Evolutionary conservation across 75 land plant species (phyloP).

Genomic region (Chamaecyparis obtusa): DNA sequence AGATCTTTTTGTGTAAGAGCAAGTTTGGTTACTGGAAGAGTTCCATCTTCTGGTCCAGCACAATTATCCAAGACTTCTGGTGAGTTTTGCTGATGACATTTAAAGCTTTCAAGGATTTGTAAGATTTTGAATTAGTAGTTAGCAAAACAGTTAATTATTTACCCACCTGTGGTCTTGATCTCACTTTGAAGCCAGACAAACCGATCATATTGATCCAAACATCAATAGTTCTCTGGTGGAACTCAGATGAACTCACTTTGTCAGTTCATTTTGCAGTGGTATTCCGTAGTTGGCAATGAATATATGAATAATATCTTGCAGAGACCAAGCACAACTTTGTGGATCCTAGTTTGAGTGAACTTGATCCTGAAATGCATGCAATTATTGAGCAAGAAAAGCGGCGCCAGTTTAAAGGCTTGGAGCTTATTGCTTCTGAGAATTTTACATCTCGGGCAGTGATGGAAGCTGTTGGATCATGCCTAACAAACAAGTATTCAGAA

Average conservation of each 20-base stretch:
- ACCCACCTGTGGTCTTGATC: neutral
- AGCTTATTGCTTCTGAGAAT: slow-evolving; percentile 96
- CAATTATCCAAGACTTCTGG: neutral
- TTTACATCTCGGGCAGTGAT: slow-evolving; percentile 91
- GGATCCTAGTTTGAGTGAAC: slow-evolving; percentile 49
- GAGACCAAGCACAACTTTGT: slow-evolving; percentile 18
- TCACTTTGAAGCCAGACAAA: neutral
- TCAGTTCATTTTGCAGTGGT: neutral
- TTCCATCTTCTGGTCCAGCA: neutral
- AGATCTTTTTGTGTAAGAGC: neutral
- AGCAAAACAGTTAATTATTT: neutral
- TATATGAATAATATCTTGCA: neutral
- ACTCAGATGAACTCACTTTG: neutral
- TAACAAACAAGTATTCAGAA: slow-evolving; percentile 96
- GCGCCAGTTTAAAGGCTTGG: slow-evolving; percentile 72
- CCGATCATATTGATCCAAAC: neutral
- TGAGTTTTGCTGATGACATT: neutral
- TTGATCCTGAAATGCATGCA: slow-evolving; percentile 58
- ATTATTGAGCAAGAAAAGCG: slow-evolving; percentile 76
- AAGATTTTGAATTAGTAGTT: neutral
- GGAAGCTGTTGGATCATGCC: slow-evolving; percentile 90
- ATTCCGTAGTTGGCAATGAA: neutral
- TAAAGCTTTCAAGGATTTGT: neutral
- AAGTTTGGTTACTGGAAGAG: neutral
- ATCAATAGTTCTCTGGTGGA: neutral